Evolutionary conservation across 2,329 filamentous ascomycete species (phyloP), one percentile per base, ranked within the genome.

Genomic region (Westerdykella ornata): DNA sequence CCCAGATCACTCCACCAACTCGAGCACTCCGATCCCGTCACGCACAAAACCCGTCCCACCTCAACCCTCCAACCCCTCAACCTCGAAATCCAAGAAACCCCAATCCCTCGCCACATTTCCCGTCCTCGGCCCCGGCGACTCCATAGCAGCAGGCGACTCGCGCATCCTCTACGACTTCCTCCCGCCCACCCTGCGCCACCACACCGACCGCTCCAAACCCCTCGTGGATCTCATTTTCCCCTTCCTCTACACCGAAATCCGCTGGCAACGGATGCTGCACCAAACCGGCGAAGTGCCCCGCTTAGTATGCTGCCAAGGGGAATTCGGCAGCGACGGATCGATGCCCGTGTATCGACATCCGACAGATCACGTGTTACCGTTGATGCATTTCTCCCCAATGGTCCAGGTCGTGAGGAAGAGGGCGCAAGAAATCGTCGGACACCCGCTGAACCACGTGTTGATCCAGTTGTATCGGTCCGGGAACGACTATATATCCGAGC

Each of bases 311-410:
- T 88, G 94, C 15, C 89, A 97, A 63, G 92, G 89, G 3, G 71
- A 76, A 13, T 71, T 88, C 20, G 73, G 72, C 30, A 60, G 72
- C 0, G 81, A 90, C 54, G 86, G 85, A 14, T 82, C 74, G 49
- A 82, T 85, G 62, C 92, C 92, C 16, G 76, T 97, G n/a, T 98
- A 98, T 65, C 84, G 92, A 12, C 92, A 97, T 65, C 92, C 92
- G 34, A 80, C 88, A 3, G 92, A 98, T 59, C 85, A 94, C 62
- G 86, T 85, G 1, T 84, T 89, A 0, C 81, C 85, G 1, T 67
- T 96, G 12, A 69, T 83, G 1, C 73, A 81, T 2, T 97, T 95
- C 66, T 85, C 87, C 0, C 72, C 80, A 0, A 81, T 80, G 0
- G 85, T 97, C 1, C 68, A 80, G 14, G 68, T 73, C 28, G 81